Base-by-base conservation (phyloP, 169 alveolate species). In the Eimeria sp. region DNA sequence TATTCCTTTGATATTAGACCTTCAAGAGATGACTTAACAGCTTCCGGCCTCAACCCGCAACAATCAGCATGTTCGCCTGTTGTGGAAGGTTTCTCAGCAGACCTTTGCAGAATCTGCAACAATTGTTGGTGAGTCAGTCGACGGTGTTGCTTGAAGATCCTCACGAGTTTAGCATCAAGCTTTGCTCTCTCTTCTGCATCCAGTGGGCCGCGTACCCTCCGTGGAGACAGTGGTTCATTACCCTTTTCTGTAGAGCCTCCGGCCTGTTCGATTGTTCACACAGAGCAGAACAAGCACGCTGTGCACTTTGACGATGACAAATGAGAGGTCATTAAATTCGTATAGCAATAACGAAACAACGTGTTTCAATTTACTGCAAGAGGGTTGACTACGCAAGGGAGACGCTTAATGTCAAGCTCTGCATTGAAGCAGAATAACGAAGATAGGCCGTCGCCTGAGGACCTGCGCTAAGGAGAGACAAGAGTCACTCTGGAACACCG, bases 1-100 rank as follows among this genome's bases (percentile, higher is more conserved):
- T 87, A 87, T 65, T 87, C 94, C 34, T 87, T 87, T 4, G 94
- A 61, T 54, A 87, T 87, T n/a, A 87, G 57, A 45, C 94, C 94
- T 65, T 87, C 94, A 75, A 87, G 83, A 30, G 83, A 87, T 45
- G 83, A 11, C 63, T 87, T 87, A 4, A 87, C 82, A 20, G 94
- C 70, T 65, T 87, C 94, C 18, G 82, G 94, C 80, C 54, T 57
- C 94, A 72, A 61, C 4, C 80, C 67, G 34, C 75, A 54, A 61
- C 63, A 61, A 40, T 65, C 83, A 25, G 14, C 63, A 18, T 25
- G 43, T 11, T 51, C 45, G 16, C 61, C 57, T 86, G 76, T 13
- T 16, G 54, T 25, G 13, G 75, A 11, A 43, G 34, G 72, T 11
- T 61, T 16, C 75, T 40, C 83, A 22, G 49, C 47, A 22, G 63